Evolutionary conservation across 2,329 filamentous ascomycete genomes (phyloP).

Genomic region (Epichloe uncinata): DNA sequence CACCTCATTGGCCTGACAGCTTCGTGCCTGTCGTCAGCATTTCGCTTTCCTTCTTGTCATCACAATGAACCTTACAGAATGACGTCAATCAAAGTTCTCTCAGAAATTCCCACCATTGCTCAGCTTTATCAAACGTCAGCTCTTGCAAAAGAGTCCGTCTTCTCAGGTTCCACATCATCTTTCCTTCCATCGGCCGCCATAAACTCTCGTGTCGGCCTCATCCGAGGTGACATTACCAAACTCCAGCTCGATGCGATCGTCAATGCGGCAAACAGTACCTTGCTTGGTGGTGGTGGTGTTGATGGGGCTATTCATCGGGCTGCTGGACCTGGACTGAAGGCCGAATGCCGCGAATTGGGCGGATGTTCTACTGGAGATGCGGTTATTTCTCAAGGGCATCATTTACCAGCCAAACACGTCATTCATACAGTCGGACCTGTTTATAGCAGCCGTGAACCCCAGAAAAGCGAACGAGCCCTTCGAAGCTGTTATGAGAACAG

Average conservation of each 20-base stretch:
- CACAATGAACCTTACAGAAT: neutral
- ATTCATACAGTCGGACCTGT: constrained; percentile 88
- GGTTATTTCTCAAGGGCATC: constrained; percentile 69
- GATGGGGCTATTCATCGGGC: constrained; percentile 77
- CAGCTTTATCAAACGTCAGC: constrained; percentile 42
- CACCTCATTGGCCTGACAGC: neutral
- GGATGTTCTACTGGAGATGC: constrained; percentile 68
- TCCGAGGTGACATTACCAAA: constrained; percentile 69
- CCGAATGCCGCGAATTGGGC: constrained; percentile 57
- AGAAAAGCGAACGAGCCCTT: constrained; percentile 35
- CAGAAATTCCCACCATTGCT: constrained; percentile 48
- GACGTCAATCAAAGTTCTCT: constrained; percentile 21
- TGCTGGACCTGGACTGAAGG: constrained; percentile 54
- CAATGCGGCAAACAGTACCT: constrained; percentile 72
- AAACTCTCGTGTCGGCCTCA: constrained; percentile 58
- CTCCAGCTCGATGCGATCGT: constrained; percentile 73
- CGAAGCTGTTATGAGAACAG: constrained; percentile 55
- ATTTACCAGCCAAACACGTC: constrained; percentile 61
- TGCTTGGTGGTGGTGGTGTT: constrained; percentile 83
- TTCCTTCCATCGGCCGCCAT: constrained; percentile 33
- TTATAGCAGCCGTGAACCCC: constrained; percentile 33
- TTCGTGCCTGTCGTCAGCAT: neutral
- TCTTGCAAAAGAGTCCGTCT: constrained; percentile 21
- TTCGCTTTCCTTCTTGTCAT: neutral
- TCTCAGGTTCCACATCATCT: constrained; percentile 7